Evolutionary conservation across 2,329 filamentous ascomycete species (phyloP), one percentile per base, ranked within the genome.

Genomic region (Fusarium luffae): DNA sequence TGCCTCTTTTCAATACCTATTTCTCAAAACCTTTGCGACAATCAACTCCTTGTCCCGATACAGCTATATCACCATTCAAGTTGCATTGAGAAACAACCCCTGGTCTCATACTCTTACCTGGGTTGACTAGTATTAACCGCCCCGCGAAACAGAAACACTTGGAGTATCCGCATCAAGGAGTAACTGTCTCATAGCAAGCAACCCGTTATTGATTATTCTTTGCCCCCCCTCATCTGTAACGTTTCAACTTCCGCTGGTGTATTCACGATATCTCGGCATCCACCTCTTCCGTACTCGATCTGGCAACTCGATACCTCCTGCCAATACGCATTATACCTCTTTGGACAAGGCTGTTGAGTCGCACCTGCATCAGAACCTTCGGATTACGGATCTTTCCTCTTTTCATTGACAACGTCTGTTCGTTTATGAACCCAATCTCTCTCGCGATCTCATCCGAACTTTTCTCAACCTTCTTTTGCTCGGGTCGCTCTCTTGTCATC

Each of bases 241-340:
- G 74, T 75, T 64, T 75, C 72, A 75, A 74, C 70, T 64, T 51
- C 63, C 46, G 44, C 60, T 66, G 64, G 59, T 60, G 57, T 63
- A 58, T 59, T 57, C 49, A 48, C 34, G 50, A 40, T 21, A 47
- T 61, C 68, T 68, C 72, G 72, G 72, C 68, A 62, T 52, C 49
- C 41, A 42, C 46, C 62, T 48, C 37, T 62, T 63, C 72, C 71
- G 71, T 60, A 41, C 54, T 54, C 40, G 63, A 51, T 61, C 55
- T 56, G 54, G 66, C 47, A 62, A 63, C 48, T 59, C 40, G 41
- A 60, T 54, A 61, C 58, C 59, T 69, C 66, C 52, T 63, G 49
- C 23, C 49, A 51, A 50, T n/a, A 61, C 60, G 32, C 23, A 30
- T 63, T 54, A 47, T 64, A 30, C 64, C 41, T 42, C 54, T 57